phyloP scores from a whole-genome alignment of 495 filamentous ascomycete genomes.

The Penicillium coprophilum region DNA sequence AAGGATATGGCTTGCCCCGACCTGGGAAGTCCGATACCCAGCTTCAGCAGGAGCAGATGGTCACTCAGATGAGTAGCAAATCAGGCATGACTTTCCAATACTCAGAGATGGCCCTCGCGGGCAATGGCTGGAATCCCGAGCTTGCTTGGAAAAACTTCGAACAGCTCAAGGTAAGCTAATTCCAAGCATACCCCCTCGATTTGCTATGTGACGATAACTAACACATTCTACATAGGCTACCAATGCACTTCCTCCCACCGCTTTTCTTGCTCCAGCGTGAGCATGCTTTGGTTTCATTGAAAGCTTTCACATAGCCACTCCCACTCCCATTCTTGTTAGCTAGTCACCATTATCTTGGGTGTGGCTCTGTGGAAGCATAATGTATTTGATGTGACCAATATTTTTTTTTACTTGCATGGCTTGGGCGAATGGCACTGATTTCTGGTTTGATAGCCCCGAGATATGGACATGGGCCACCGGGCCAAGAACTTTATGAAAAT shows the following conservation, averaged over 20 bases:
- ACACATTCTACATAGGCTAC: constrained; percentile 33
- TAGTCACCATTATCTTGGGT: neutral
- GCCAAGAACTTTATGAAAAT: constrained; percentile 28
- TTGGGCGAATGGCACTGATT: constrained; percentile 39
- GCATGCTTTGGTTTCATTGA: neutral
- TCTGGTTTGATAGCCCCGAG: constrained; percentile 21
- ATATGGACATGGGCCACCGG: constrained; percentile 29
- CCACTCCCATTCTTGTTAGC: constrained; percentile 8
- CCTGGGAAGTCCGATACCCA: constrained; percentile 44
- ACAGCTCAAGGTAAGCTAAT: constrained; percentile 44
- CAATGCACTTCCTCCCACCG: constrained; percentile 40
- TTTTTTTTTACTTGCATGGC: constrained; percentile 36
- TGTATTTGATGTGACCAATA: constrained; percentile 16
- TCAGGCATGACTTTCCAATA: constrained; percentile 73
- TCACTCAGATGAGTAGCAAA: constrained; percentile 62
- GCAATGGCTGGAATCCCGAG: constrained; percentile 73
- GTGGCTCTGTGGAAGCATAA: constrained; percentile 11
- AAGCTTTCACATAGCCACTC: neutral
- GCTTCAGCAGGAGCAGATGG: constrained; percentile 59
- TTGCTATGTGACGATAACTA: neutral
- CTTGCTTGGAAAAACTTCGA: constrained; percentile 66
- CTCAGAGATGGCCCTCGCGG: constrained; percentile 67
- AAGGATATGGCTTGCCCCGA: constrained; percentile 43
- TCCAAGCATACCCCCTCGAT: neutral
- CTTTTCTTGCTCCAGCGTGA: constrained; percentile 35